Evolutionary conservation across 805 yeast genomes (phyloP), one percentile per base, ranked within the genome.

Genomic region (Metahyphopichia silvanorum): DNA sequence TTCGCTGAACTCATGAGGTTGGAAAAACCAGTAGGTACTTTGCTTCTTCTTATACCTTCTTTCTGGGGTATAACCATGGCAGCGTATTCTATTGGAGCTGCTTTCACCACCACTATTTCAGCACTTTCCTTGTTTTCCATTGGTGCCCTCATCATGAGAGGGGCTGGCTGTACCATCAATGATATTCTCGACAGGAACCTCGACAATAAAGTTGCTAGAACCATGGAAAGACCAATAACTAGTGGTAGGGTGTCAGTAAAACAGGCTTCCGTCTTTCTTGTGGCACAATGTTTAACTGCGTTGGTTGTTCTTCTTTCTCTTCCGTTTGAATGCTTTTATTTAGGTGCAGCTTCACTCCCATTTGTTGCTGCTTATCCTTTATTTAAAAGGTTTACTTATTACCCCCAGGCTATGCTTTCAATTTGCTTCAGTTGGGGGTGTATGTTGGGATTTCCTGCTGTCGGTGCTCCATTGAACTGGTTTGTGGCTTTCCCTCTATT

Each of bases 131-230:
- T 88, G 10, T 93, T 88, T 53, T 79, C 91, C 4, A 66, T 82
- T 4, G 99, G 99, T 10, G 76, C 97, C 0, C 49, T 89, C 24
- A 70, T 91, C 12, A 93, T 94, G 95, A 75, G 99, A 57, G 96
- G 98, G 17, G 97, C 96, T 2, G 99, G 98, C 0, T 93, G 99
- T 56, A 89, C 96, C 0, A 81, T 93, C 34, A 93, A 93, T 55
- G 99, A 93, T 58, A 67, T 91, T 27, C 67, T 82, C 53, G 99
- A 93, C 54, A 67, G 87, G 33, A 71, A 91, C 38, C 66, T 89
- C 30, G 99, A 93, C 51, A 70, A 74, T 42, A 75, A 87, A 56
- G 98, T 93, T 3, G 82, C 83, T 6, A 74, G 99, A 43, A 91
- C 98, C 3, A 75, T 80, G 31, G 86, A 81, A 50, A 69, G 99